Base-by-base conservation (phyloP, 305 asterid species). In the Nicotiana rustica region DNA sequence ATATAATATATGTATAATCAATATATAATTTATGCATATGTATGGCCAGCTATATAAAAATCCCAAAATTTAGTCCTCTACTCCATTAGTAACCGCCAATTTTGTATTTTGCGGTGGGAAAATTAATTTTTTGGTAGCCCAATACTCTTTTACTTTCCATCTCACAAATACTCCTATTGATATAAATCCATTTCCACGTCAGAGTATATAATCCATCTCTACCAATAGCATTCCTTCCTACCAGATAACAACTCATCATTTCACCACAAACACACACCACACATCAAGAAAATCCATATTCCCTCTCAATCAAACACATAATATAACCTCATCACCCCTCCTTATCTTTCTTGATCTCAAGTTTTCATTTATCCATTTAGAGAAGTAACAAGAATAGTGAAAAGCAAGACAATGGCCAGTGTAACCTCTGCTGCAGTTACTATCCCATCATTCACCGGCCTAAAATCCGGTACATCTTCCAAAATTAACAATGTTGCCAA, bases 391-490 rank as follows among this genome's bases (percentile, higher is more conserved):
- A 29, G 15, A 25, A 21, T 17, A 60, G 10, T 41, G 3, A 41
- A 41, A 41, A 8, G 49, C 0, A 41, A 41, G 47, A 38, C 18
- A 83, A 93, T 93, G 97, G 95, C 97, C 71, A 73, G 91, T 10
- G 85, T 91, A n/a, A 87, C 94, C 82, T 90, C 91, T 64, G 89
- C 94, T 59, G 92, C 97, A 18, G 93, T 92, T 76, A 67, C 94
- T 88, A 88, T 93, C 83, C 94, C 98, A 44, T 90, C 97, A 7
- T 89, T 93, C 97, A 88, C 93, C 7, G 95, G 97, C 85, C 97
- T 93, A 14, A 92, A 90, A 82, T 84, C 91, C 19, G 82, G 84
- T 44, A 59, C 78, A 21, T 9, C 82, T 47, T 64, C 93, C 38
- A 91, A 84, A 82, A 52, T 89, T 84, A 12, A 82, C 86, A 79